Conservation (phyloP, 768 basidiomycete species). For the Suillus clintonianus region DNA sequence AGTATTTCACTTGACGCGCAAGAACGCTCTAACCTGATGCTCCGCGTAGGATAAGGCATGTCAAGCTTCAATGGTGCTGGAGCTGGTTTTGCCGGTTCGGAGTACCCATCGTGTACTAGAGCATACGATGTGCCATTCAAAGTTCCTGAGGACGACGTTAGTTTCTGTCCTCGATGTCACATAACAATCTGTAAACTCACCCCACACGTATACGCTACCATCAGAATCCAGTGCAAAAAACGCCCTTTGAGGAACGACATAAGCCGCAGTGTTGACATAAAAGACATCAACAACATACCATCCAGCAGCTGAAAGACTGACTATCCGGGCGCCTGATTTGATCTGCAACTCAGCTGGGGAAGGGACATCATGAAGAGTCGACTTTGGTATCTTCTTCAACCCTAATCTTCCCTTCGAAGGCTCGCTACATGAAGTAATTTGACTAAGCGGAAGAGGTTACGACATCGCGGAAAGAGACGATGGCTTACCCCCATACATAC, state of each 20-base stretch:
- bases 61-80: conserved; percentile 55
- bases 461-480: background rate
- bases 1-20: background rate
- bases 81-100: conserved; percentile 52
- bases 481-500: conserved; percentile 62
- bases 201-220: conserved; percentile 81
- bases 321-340: conserved; percentile 57
- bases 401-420: conserved; percentile 67
- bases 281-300: conserved; percentile 51
- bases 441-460: conserved; percentile 1
- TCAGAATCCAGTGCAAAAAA: conserved; percentile 83
- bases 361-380: conserved; percentile 46
- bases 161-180: conserved; percentile 1
- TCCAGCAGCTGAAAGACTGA: conserved; percentile 77
- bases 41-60: conserved; percentile 59
- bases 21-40: conserved; percentile 55
- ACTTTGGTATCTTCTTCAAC: conserved; percentile 36
- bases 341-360: conserved; percentile 66
- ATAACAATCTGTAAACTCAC: conserved; percentile 37
- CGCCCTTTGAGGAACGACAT: conserved; percentile 51
- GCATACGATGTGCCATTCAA: conserved; percentile 49
- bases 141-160: conserved; percentile 49
- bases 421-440: conserved; percentile 45
- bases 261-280: conserved; percentile 2
- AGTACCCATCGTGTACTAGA: conserved; percentile 55